These are phyloP conservation scores for Leonotis leonurus DNA, from an alignment of 257 asterid genomes.

Conservation along the genomic window DNA sequence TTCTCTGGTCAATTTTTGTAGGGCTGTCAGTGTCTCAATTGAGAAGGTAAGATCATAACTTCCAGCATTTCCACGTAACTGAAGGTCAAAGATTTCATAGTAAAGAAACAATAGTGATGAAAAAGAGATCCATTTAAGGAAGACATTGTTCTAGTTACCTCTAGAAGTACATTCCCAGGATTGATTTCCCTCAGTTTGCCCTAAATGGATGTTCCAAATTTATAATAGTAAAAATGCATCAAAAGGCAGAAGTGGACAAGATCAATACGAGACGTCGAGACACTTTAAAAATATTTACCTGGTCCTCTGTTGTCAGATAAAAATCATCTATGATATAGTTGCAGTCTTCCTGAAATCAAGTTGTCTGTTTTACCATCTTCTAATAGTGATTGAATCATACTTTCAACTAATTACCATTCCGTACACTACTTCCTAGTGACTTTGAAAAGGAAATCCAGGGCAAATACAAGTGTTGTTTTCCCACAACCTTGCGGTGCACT, in stretches of 20 bases:
- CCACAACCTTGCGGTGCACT: slow-evolving; percentile 99
- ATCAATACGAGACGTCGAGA: neutral
- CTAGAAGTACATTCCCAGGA: slow-evolving; percentile 79
- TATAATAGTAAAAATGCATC: neutral
- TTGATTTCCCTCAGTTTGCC: slow-evolving; percentile 73
- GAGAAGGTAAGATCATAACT: slow-evolving; percentile 93
- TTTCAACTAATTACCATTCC: slow-evolving; percentile 32
- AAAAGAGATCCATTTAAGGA: neutral
- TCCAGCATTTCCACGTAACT: slow-evolving; percentile 99
- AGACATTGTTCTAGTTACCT: slow-evolving; percentile 41
- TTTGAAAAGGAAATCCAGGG: slow-evolving; percentile 73
- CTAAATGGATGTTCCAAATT: slow-evolving; percentile 29
- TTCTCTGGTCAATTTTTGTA: slow-evolving; percentile 65
- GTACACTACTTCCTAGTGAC: slow-evolving; percentile 80
- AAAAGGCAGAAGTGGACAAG: neutral
- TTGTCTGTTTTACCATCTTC: slow-evolving; percentile 29
- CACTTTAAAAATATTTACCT: slow-evolving; percentile 44
- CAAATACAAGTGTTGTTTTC: slow-evolving; percentile 92
- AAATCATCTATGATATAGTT: slow-evolving; percentile 84
- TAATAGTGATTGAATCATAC: slow-evolving; percentile 6
- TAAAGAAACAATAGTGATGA: neutral
- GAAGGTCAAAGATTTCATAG: slow-evolving; percentile 4
- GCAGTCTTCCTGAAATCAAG: slow-evolving; percentile 76
- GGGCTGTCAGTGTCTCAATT: slow-evolving; percentile 63
- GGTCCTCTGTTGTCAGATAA: slow-evolving; percentile 87